Base-by-base conservation (phyloP, 495 filamentous ascomycete species). In the Penicillium diatomitis region DNA sequence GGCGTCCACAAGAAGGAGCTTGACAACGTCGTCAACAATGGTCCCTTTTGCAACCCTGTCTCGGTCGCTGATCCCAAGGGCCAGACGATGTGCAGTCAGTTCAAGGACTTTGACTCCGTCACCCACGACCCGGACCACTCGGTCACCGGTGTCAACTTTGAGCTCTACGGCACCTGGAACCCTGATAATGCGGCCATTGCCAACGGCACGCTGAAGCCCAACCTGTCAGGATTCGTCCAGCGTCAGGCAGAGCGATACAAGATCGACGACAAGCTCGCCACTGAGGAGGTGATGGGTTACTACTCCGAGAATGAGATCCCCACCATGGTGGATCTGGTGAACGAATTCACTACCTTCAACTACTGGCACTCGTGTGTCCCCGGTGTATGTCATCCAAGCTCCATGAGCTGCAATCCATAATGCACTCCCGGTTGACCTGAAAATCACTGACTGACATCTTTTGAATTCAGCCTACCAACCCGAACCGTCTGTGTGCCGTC, bases 341-440 rank as follows among this genome's bases (percentile, higher is more conserved):
- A 78, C 49, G 72, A 78, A 49, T 79, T 72, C 52, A 64, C 70
- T 4, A 67, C 69, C 31, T 78, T 79, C 64, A 72, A 78, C 67
- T 62, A 70, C 58, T 79, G 75, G 74, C 70, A 72, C 62, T 71
- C 71, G 8, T 63, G 65, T 54, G 65, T 76, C 28, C 76, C 74
- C 4, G 76, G 76, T 28, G 68, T 71, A 57, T 53, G 68, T 67
- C 41, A 12, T 64, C 69, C 69, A 29, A 73, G 68, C 49, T 58
- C 73, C 74, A 20, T 0, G 20, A 20, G 20, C 20, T 20, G 20
- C 20, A 20, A 20, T 20, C 1, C 20, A 20, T 20, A 20, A 20
- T 20, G 20, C 20, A 20, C 20, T 20, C 20, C 20, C 20, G 20
- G 1, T 0, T 20, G 20, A 20, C 20, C 0, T 20, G 20, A 20